Percentiles rank a stretch among this genome's conserved stretches.
Conservation (phyloP, 305 asterid genomes). For the Fraxinus platypoda region DNA sequence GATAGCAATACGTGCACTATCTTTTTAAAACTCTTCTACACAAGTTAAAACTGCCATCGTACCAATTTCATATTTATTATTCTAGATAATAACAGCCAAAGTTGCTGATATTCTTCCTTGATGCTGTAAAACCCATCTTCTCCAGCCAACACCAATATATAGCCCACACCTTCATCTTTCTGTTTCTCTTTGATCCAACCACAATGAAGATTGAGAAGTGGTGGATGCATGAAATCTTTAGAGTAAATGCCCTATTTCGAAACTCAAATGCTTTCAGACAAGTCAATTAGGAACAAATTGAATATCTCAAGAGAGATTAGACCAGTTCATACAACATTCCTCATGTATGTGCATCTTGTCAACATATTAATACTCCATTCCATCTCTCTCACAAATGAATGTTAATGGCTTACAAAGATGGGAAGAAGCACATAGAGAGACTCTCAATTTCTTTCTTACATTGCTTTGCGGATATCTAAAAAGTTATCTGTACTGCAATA, state of each 20-base stretch:
- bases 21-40: not conserved
- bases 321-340: not conserved
- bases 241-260: not conserved
- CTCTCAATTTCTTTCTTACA: not conserved
- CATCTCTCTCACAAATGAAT: not conserved
- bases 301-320: not conserved
- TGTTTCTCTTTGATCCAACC: not conserved
- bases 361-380: not conserved
- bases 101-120: not conserved
- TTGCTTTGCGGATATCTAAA: not conserved
- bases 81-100: not conserved
- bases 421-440: not conserved
- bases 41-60: not conserved
- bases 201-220: not conserved
- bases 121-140: not conserved
- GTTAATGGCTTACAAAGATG: not conserved
- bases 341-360: not conserved
- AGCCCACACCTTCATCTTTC: not conserved
- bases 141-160: not conserved
- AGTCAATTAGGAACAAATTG: not conserved
- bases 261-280: not conserved
- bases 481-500: not conserved
- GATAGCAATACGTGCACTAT: not conserved
- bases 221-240: not conserved
- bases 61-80: not conserved